Evolutionary conservation across 1,139 yeast genomes (phyloP).

Genomic region (Taphrina wiesneri): DNA sequence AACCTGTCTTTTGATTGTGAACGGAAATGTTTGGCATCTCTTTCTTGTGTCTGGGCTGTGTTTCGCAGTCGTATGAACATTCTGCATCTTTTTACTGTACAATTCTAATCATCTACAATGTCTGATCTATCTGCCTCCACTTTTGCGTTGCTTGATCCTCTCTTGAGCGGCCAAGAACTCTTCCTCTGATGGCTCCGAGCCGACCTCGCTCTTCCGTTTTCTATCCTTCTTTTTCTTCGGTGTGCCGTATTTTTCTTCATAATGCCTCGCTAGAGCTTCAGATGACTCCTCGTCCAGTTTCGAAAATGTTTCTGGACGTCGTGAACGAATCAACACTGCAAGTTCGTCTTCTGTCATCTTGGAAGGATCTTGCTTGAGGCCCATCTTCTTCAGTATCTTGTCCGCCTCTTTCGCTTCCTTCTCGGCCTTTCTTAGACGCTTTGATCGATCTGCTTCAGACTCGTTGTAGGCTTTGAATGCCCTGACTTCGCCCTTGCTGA

Average conservation of each 20-base stretch:
- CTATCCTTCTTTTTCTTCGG: conserved; percentile 30
- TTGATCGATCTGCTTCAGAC: conserved; percentile 47
- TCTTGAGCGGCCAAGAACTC: conserved; percentile 35
- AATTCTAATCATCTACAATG: background rate
- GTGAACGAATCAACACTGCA: conserved; percentile 22
- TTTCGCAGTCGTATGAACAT: background rate
- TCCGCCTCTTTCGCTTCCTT: conserved; percentile 72
- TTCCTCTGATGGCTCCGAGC: conserved; percentile 36
- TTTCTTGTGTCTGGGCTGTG: background rate
- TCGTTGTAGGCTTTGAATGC: conserved; percentile 53
- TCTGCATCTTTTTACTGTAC: background rate
- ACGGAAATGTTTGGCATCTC: background rate
- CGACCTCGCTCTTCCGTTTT: conserved; percentile 25
- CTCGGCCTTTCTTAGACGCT: conserved; percentile 53
- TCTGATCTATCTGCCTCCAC: background rate
- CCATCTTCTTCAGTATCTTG: conserved; percentile 56
- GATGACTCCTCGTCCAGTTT: conserved; percentile 23
- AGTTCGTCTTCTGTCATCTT: conserved; percentile 50
- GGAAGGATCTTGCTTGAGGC: conserved; percentile 46
- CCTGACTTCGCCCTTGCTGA: conserved; percentile 48
- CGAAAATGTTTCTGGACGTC: conserved; percentile 18
- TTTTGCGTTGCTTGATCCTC: conserved; percentile 31
- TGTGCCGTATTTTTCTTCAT: conserved; percentile 30
- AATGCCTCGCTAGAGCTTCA: conserved; percentile 29
- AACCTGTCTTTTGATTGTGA: background rate